A percentile compares a stretch with the other conserved stretches of the same genome.
These are phyloP conservation scores for Babjeviella inositovora DNA, from an alignment of 805 yeast species.

Conservation along the genomic window DNA sequence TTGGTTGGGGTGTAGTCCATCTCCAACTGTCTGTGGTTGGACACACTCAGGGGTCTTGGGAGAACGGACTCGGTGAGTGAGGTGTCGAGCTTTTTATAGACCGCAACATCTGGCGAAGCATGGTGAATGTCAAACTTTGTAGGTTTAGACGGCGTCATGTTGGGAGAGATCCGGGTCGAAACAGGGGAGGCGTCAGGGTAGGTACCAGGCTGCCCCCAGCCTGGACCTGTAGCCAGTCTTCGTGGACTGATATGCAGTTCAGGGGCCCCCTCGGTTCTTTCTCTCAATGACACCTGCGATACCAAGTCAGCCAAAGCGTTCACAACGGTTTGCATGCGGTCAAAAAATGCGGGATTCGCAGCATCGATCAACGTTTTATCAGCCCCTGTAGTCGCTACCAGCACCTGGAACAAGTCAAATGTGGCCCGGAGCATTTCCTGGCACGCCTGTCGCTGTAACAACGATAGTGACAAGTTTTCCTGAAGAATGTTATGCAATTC, in stretches of 20 bases:
- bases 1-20: background rate
- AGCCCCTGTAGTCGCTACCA: conserved; percentile 2
- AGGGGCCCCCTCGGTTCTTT: background rate
- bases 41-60: background rate
- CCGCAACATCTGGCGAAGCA: conserved; percentile 1
- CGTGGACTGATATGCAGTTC: background rate
- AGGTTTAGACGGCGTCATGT: conserved; percentile 3
- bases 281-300: conserved; percentile 6
- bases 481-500: conserved; percentile 7
- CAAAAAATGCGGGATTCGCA: conserved; percentile 8
- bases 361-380: conserved; percentile 10
- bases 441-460: conserved; percentile 6
- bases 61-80: background rate
- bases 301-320: conserved; percentile 12
- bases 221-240: no score
- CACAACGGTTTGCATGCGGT: conserved; percentile 14
- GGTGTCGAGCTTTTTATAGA: conserved; percentile 1
- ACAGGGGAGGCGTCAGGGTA: conserved; percentile 1
- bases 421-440: conserved; percentile 6
- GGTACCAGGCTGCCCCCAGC: conserved; percentile 1
- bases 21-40: background rate
- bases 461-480: conserved; percentile 2
- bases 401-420: conserved; percentile 10
- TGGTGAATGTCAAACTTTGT: background rate
- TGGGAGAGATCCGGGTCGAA: conserved; percentile 5